These are phyloP conservation scores for Celoporthe dispersa DNA, from an alignment of 2,329 filamentous ascomycete genomes.

Conservation along the genomic window DNA sequence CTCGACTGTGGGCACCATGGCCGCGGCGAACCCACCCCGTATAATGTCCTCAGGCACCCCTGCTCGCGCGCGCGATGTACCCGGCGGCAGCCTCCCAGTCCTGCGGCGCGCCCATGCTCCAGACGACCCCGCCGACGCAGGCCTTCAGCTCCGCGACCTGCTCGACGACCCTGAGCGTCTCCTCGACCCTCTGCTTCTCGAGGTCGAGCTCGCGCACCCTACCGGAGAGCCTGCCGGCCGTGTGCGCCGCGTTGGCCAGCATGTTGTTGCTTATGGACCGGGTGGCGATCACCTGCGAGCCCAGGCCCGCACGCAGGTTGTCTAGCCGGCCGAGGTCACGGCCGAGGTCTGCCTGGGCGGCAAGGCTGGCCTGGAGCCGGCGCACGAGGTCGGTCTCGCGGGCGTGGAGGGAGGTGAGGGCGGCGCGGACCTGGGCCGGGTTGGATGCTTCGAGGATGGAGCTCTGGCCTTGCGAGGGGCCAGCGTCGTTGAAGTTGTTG, in stretches of 20 bases:
- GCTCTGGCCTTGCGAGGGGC: constrained; percentile 32
- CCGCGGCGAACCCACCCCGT: constrained; percentile 82
- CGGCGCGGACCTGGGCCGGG: constrained; percentile 77
- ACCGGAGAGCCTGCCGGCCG: constrained; percentile 81
- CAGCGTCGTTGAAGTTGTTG: constrained; percentile 22
- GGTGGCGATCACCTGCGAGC: constrained; percentile 82
- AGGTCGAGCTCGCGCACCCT: constrained; percentile 87
- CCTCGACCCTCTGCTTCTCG: constrained; percentile 89
- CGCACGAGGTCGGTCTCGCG: constrained; percentile 76
- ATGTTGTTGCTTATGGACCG: constrained; percentile 87
- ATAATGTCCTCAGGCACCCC: constrained; percentile 81
- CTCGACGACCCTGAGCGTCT: constrained; percentile 89
- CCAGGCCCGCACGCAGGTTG: constrained; percentile 83
- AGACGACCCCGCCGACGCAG: constrained; percentile 90
- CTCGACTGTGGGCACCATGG: constrained; percentile 93
- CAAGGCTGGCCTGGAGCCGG: constrained; percentile 75
- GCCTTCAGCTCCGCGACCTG: constrained; percentile 97
- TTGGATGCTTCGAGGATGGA: constrained; percentile 72
- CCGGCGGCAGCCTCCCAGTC: constrained; percentile 97
- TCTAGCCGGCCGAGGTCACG: constrained; percentile 88
- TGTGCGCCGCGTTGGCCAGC: constrained; percentile 84
- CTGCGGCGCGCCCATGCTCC: constrained; percentile 95
- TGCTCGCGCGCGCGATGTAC: constrained; percentile 82
- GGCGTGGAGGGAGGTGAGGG: constrained; percentile 73
- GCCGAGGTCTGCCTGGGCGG: constrained; percentile 83